phyloP scores from a whole-genome alignment of 371 early-diverging fungal genomes.

The Mucor racemosus region DNA sequence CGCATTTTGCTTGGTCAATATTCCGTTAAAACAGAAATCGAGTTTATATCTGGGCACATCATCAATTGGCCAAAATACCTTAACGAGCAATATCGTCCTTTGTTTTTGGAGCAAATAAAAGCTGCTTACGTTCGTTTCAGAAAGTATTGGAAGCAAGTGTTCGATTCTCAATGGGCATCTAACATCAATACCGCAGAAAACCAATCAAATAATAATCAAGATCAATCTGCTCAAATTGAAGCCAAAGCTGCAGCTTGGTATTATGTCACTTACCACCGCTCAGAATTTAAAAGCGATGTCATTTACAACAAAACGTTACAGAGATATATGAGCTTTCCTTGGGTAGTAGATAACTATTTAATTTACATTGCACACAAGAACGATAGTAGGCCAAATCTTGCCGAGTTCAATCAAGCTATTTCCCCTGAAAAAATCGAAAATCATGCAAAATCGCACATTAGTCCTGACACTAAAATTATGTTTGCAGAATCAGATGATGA shows the following conservation, averaged over 20 bases:
- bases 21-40: constrained; percentile 55
- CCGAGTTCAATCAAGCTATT: constrained; percentile 2
- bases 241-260: constrained; percentile 77
- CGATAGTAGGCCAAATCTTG: neutral
- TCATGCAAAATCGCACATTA: neutral
- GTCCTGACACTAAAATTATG: neutral
- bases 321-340: constrained; percentile 58
- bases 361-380: constrained; percentile 47
- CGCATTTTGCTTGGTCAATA: constrained; percentile 62
- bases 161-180: constrained; percentile 29
- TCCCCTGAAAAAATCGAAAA: constrained; percentile 8
- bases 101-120: constrained; percentile 19
- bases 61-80: constrained; percentile 32
- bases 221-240: neutral
- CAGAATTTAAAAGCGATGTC: constrained; percentile 23
- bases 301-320: constrained; percentile 7
- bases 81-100: constrained; percentile 6
- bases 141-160: constrained; percentile 39
- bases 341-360: constrained; percentile 59
- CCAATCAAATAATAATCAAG: neutral
- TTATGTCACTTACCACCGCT: constrained; percentile 63
- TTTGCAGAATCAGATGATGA: constrained; percentile 7
- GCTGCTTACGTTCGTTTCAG: constrained; percentile 39
- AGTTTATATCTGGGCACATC: constrained; percentile 44
- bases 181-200: neutral